phyloP scores from a whole-genome alignment of 768 basidiomycete species.

The Gelatoporia subvermispora region DNA sequence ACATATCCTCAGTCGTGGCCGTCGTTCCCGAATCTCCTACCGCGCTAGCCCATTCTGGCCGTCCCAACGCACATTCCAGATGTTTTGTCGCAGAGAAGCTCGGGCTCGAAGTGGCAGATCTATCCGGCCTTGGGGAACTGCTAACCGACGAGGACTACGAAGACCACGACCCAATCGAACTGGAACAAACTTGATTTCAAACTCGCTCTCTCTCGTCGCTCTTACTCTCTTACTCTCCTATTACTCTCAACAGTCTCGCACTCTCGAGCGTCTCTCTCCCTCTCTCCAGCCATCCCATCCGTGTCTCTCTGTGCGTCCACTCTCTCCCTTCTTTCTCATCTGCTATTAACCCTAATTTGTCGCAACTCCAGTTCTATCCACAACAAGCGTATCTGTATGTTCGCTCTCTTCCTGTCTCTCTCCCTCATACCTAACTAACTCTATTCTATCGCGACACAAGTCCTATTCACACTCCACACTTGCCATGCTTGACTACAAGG shows the following conservation, averaged over 20 bases:
- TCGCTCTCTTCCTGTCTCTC: too few species aligned
- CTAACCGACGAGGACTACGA: background rate
- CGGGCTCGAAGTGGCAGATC: background rate
- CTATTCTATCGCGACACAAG: too few species aligned
- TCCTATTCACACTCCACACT: too few species aligned
- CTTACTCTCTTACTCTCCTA: background rate
- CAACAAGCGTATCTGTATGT: too few species aligned
- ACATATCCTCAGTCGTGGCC: constrained; percentile 9
- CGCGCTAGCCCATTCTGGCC: too few species aligned
- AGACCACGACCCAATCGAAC: too few species aligned
- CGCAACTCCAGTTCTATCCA: too few species aligned
- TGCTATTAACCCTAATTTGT: too few species aligned
- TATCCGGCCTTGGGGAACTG: background rate
- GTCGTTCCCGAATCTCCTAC: constrained; percentile 3
- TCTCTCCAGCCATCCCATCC: background rate
- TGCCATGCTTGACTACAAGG: too few species aligned
- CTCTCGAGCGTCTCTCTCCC: background rate
- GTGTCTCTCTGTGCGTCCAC: too few species aligned
- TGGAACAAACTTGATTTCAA: background rate
- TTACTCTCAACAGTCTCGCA: background rate
- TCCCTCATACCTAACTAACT: too few species aligned
- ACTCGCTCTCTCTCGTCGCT: background rate
- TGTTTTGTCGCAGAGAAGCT: constrained; percentile 6
- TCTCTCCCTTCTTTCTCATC: too few species aligned
- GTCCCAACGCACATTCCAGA: background rate